Evolutionary conservation across 345 rosid genomes (phyloP), one percentile per base, ranked within the genome.

Genomic region (Pistacia vera): DNA sequence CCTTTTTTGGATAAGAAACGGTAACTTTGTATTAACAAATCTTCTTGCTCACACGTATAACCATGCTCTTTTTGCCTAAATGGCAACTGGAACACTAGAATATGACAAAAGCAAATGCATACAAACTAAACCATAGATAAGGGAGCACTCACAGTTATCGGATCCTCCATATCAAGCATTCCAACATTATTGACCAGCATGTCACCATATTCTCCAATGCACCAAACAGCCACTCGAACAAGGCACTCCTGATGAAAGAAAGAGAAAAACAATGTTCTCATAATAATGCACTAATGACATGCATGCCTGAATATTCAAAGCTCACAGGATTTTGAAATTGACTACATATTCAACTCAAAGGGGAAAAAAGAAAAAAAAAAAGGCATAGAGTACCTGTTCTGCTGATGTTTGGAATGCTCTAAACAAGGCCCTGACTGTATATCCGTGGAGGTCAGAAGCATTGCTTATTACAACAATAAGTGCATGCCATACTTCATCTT

Each of bases 161-260:
- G 93, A 80, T 97, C 95, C 84, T 97, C 99, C 55, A 85, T 73
- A 81, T 88, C 83, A 83, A 97, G 95, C 93, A 94, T 83, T 78
- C 99, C 98, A 33, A 75, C 88, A 87, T 88, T 94, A 74, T 92
- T 91, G 63, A 94, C 93, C 90, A 97, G 82, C 85, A 97, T 69
- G 83, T 97, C 99, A 76, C 98, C 99, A 78, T 93, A 97, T 86
- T 97, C 99, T 77, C 99, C 99, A 66, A 97, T 85, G 87, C 98
- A 97, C 99, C 99, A 97, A 68, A 92, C 88, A 41, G 99, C 98
- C 77, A 92, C 97, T 75, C 94, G 95, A 82, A 90, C 94, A 83
- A 97, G 97, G 78, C 85, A 87, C 90, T 94, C 98, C 99, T 94
- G 86, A 72, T 70, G 55, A 4, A 72, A 73, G 59, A 76, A 83